Evolutionary conservation across 2,329 filamentous ascomycete genomes (phyloP).

Genomic region (Orbilia brochopaga): DNA sequence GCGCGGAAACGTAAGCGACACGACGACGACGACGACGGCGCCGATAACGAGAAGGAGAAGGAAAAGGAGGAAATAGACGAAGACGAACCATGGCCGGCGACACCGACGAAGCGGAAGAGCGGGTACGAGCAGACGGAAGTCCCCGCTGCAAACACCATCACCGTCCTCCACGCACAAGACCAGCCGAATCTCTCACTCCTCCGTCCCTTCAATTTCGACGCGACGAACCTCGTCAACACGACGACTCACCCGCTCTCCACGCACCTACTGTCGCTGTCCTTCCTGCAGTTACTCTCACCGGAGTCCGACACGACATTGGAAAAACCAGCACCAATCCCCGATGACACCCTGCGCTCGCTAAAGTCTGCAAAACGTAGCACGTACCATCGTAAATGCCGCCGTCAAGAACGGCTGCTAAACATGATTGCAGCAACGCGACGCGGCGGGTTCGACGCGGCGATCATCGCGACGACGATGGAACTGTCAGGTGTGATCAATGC

Average conservation of each 20-base stretch:
- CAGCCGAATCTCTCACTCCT: conserved; percentile 87
- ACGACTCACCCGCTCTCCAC: conserved; percentile 77
- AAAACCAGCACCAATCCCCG: conserved; percentile 67
- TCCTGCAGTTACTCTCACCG: conserved; percentile 87
- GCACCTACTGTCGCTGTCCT: conserved; percentile 82
- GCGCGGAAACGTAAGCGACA: conserved; percentile 47
- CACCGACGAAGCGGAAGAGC: conserved; percentile 39
- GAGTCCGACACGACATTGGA: conserved; percentile 75
- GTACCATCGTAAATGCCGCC: conserved; percentile 85
- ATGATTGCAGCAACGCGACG: conserved; percentile 76
- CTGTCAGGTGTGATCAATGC: conserved; percentile 75
- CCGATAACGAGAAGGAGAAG: conserved; percentile 10
- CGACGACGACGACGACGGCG: conserved; percentile 23
- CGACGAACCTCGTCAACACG: conserved; percentile 67
- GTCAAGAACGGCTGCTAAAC: conserved; percentile 75
- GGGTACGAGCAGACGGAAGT: conserved; percentile 67
- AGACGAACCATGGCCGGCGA: conserved; percentile 8
- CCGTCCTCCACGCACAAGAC: conserved; percentile 77
- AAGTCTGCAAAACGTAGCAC: conserved; percentile 82
- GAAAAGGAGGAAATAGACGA: conserved; percentile 14
- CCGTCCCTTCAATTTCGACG: conserved; percentile 87
- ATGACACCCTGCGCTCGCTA: conserved; percentile 70
- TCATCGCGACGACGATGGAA: conserved; percentile 83
- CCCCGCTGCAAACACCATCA: conserved; percentile 74
- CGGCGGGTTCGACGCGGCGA: conserved; percentile 81